These are phyloP conservation scores for Cystofilobasidium capitatum DNA, from an alignment of 768 basidiomycete species.

Conservation along the genomic window DNA sequence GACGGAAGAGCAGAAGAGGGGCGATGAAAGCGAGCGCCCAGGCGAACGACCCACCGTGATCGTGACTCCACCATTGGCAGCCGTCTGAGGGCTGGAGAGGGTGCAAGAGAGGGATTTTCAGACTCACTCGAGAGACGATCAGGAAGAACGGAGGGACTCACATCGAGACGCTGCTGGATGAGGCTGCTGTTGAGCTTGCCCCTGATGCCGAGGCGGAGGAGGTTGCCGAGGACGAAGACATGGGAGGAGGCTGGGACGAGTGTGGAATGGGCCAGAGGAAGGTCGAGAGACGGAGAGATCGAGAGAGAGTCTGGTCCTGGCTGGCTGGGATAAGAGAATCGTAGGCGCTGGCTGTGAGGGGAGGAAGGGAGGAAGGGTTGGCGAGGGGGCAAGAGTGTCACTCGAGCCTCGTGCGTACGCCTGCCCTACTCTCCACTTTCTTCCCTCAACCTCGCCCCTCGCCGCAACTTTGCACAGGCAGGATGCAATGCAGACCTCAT, in stretches of 20 bases:
- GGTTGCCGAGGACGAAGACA: constrained; percentile 1
- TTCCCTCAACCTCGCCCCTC: no score
- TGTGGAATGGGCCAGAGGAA: neutral
- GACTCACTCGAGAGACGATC: neutral
- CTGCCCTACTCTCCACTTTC: no score
- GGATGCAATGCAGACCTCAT: no score
- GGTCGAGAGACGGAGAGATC: neutral
- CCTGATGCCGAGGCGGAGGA: neutral
- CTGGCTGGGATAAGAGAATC: no score
- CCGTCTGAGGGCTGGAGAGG: constrained; percentile 28
- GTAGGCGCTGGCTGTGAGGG: no score
- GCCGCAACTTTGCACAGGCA: no score
- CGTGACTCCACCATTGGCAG: constrained; percentile 47
- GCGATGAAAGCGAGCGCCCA: neutral
- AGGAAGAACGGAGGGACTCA: neutral
- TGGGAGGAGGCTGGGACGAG: neutral
- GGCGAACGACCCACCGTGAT: constrained; percentile 46
- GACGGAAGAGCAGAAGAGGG: neutral
- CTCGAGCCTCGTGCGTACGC: no score
- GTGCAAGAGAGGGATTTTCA: neutral
- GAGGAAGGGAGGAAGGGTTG: no score
- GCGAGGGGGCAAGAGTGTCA: no score
- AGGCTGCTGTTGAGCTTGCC: neutral
- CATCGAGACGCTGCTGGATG: constrained; percentile 16
- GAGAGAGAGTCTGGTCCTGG: no score